phyloP scores from a whole-genome alignment of 352 stramenopile species.

The Phytophthora pini region DNA sequence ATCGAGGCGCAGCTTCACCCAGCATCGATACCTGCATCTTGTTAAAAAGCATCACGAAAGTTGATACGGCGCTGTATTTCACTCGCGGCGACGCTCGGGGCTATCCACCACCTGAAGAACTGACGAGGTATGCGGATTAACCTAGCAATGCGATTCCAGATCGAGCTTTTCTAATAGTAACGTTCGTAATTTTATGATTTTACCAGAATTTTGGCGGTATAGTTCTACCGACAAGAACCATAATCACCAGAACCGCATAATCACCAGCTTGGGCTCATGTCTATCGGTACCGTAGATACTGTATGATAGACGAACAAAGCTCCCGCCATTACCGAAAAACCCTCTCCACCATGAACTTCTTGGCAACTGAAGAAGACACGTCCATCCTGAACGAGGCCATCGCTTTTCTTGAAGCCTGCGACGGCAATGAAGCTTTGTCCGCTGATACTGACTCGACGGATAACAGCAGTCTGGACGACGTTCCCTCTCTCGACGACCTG shows the following conservation, averaged over 20 bases:
- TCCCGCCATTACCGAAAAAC: neutral
- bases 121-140: too few relatives aligned
- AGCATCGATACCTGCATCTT: conserved; percentile 1
- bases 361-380: conserved; percentile 22
- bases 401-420: conserved; percentile 33
- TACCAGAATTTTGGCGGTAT: too few relatives aligned
- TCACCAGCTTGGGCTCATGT: neutral
- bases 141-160: too few relatives aligned
- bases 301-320: too few relatives aligned
- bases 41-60: neutral
- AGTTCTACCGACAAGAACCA: too few relatives aligned
- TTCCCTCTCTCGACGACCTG: conserved; percentile 18
- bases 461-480: conserved; percentile 6
- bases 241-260: conserved; percentile 5
- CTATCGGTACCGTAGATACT: neutral
- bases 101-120: too few relatives aligned
- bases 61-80: too few relatives aligned
- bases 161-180: too few relatives aligned
- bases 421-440: neutral
- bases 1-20: conserved; percentile 4
- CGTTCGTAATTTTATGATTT: too few relatives aligned
- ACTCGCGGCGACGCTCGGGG: too few relatives aligned
- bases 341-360: conserved; percentile 30
- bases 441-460: conserved; percentile 12
- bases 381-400: conserved; percentile 31